Percentiles rank a stretch among this genome's conserved stretches.
Conservation (phyloP, 2,329 filamentous ascomycete genomes). For the Cryphonectria japonica region DNA sequence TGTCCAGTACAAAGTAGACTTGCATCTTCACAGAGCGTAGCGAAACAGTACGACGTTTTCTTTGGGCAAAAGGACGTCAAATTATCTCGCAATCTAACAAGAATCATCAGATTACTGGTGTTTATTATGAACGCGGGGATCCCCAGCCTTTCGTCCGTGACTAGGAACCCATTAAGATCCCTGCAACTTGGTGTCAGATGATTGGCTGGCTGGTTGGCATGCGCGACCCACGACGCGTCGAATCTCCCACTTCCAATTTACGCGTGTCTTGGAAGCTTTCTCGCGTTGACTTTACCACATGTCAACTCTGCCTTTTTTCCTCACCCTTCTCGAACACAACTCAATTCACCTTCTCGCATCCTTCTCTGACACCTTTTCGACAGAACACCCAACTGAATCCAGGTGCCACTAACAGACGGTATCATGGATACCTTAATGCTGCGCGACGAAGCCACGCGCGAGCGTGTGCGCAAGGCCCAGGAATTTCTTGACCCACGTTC, state of each 20-base stretch:
- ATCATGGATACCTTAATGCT: slow-evolving; percentile 75
- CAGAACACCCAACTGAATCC: not conserved
- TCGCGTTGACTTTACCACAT: slow-evolving; percentile 1
- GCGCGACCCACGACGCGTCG: slow-evolving; percentile 16
- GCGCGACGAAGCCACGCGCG: slow-evolving; percentile 80
- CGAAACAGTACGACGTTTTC: not conserved
- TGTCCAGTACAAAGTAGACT: not conserved
- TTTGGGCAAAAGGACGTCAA: not conserved
- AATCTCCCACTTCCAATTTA: slow-evolving; percentile 11
- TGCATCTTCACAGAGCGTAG: slow-evolving; percentile 3
- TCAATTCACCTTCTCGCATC: not conserved
- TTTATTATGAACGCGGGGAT: not conserved
- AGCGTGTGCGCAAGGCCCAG: slow-evolving; percentile 83
- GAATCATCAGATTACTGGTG: not conserved
- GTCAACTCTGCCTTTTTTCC: not conserved
- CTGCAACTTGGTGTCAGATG: slow-evolving; percentile 16
- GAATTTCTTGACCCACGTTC: slow-evolving; percentile 94
- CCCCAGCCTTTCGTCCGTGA: not conserved
- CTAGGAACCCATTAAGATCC: slow-evolving; percentile 7
- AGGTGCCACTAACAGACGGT: slow-evolving; percentile 24
- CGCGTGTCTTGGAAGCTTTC: slow-evolving; percentile 8
- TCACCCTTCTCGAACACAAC: not conserved
- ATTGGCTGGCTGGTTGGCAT: slow-evolving; percentile 1
- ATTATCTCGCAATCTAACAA: not conserved
- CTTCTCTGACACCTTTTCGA: not conserved